These are phyloP conservation scores for Pichia sporocuriosa DNA, from an alignment of 805 yeast species.

Conservation along the genomic window DNA sequence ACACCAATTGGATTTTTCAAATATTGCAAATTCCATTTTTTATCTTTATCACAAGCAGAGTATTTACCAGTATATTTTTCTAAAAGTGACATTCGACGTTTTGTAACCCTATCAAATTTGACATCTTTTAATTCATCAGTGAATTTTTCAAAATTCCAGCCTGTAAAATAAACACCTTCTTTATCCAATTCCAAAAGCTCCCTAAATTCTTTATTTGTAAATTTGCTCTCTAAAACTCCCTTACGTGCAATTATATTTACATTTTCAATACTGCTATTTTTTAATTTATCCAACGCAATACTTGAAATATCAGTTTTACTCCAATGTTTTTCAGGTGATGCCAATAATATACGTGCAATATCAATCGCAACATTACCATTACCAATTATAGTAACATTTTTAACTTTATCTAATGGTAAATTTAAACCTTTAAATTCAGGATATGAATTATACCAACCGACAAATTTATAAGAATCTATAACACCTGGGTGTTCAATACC, in stretches of 20 bases:
- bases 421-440: conserved; percentile 48
- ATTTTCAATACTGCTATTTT: conserved; percentile 46
- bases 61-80: conserved; percentile 37
- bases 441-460: conserved; percentile 94
- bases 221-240: conserved; percentile 79
- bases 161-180: conserved; percentile 37
- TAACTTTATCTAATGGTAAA: conserved; percentile 56
- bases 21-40: conserved; percentile 65
- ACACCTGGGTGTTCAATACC: conserved; percentile 62
- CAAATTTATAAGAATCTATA: conserved; percentile 75
- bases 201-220: conserved; percentile 86
- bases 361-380: conserved; percentile 96
- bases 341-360: conserved; percentile 71
- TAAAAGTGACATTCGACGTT: conserved; percentile 59
- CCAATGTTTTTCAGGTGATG: conserved; percentile 49
- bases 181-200: conserved; percentile 63
- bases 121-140: conserved; percentile 24
- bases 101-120: conserved; percentile 45
- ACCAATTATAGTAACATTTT: conserved; percentile 77
- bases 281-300: conserved; percentile 50
- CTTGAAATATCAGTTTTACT: conserved; percentile 63
- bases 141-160: conserved; percentile 36
- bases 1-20: conserved; percentile 56
- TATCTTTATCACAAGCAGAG: conserved; percentile 6
- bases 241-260: conserved; percentile 80